Base-by-base conservation (phyloP, 441 rosid species). In the Viola pubescens region DNA sequence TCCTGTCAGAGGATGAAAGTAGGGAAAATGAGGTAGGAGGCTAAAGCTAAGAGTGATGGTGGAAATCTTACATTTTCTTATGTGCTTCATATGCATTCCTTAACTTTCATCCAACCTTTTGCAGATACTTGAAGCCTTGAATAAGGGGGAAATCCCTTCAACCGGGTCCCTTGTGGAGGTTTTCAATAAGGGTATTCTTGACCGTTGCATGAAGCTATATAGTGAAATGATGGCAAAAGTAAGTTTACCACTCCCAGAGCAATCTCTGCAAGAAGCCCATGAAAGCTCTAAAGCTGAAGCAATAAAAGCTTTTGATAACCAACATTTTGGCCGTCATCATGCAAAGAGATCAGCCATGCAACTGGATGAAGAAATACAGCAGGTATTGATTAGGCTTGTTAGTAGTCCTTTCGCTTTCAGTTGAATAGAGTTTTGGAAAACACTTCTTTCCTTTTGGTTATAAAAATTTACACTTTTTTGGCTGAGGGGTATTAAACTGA, bases 61-160 rank as follows among this genome's bases (percentile, higher is more conserved):
- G 13, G 52, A 49, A 60, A 60, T 9, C 11, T 53, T 52, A 41
- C 44, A 37, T 50, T 55, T 53, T 10, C 12, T 47, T 14, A 50
- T 66, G 64, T 51, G 56, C 49, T 14, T 58, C 13, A 53, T 66
- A 39, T 4, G 39, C 50, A 60, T 70, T 65, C 57, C 47, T 55
- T 37, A 48, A 19, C 13, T 47, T 57, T 48, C 47, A 3, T 64
- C 56, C 66, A 67, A 63, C 53, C 54, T 48, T 61, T 77, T 79
- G 65, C 84, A 94, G 99, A 94, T 94, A 69, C 85, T 94, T 55
- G 95, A 90, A 70, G 97, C 99, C 37, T 77, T 94, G 75, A 94
- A 94, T 68, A 94, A 94, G 77, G 99, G 99, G 61, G 97, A 94
- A 78, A 94, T 94, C 71, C 99, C 99, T 69, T 83, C 99, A 54